phyloP scores from a whole-genome alignment of 345 rosid species.

The Pistacia vera region DNA sequence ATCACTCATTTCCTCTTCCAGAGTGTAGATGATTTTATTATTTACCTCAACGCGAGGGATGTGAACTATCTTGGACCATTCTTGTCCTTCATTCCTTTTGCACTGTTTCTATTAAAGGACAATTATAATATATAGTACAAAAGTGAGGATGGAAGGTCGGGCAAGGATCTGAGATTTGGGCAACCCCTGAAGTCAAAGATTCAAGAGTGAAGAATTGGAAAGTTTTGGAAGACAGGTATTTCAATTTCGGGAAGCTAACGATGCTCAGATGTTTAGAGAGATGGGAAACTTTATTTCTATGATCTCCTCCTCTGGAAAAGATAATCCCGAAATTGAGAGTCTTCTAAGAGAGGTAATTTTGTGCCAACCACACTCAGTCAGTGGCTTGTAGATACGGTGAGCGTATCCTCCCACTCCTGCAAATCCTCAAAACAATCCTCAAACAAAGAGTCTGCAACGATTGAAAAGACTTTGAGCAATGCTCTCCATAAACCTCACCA shows the following conservation, averaged over 20 bases:
- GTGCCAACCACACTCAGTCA: constrained; percentile 20
- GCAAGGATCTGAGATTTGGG: background rate
- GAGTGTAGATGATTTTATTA: background rate
- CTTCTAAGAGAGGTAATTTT: constrained; percentile 13
- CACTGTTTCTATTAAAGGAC: background rate
- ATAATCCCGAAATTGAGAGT: constrained; percentile 6
- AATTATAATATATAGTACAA: background rate
- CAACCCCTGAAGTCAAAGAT: background rate
- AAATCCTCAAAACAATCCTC: background rate
- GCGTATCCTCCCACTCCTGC: background rate
- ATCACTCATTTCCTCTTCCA: background rate
- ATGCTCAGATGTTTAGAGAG: background rate
- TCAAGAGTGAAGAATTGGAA: background rate
- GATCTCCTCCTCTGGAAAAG: too few species aligned
- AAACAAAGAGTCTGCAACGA: background rate
- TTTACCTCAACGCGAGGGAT: background rate
- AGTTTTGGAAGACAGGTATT: background rate
- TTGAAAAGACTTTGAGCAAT: background rate
- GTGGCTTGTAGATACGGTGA: constrained; percentile 4
- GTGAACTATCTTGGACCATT: background rate
- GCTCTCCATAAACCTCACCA: background rate
- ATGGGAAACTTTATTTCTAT: too few species aligned
- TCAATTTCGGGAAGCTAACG: background rate
- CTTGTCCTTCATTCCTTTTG: background rate
- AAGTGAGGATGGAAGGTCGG: background rate